Evolutionary conservation across 2,329 filamentous ascomycete species (phyloP), one percentile per base, ranked within the genome.

Genomic region (Fusarium liriodendri): DNA sequence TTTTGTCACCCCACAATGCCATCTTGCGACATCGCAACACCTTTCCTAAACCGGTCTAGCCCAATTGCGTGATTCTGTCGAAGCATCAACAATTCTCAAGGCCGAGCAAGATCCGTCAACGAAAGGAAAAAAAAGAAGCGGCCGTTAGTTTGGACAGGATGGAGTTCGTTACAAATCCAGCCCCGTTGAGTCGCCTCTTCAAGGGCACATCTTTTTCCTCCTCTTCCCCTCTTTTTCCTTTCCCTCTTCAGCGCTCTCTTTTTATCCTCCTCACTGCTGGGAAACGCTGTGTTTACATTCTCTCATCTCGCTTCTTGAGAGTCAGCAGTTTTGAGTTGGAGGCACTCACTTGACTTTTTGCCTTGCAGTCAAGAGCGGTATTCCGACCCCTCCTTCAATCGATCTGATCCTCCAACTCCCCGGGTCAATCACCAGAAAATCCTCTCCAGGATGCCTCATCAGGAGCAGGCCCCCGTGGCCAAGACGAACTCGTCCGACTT

Each of bases 41-140:
- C 80, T 82, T 75, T 69, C 82, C 80, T 25, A 67, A 78, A 75
- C 62, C 47, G 77, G 81, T 54, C 69, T 80, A 79, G 78, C 50
- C 57, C 72, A 80, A 84, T 84, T 84, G 82, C 82, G 82, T 84
- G 82, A 84, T 84, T 83, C 77, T 74, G 62, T 79, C 73, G 69
- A 78, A 74, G 66, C 78, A 82, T 83, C 81, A 79, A 81, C 80
- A 82, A 83, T 81, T 82, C 76, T 67, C 69, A 70, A 70, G 71
- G 40, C 71, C 67, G 64, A 73, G 69, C 73, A 75, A 74, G 67
- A 70, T 72, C 76, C 74, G 75, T 68, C 47, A 60, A 64, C 71
- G 66, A 58, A 59, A 62, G 42, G 25, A 27, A 45, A 47, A 32
- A 60, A 67, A 66, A 75, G 71, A 58, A 72, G 22, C n/a, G 62